A percentile compares a stretch with the other conserved stretches of the same genome.
Evolutionary conservation across 495 filamentous ascomycete genomes (phyloP).

Genomic region (Penicillium taxi): DNA sequence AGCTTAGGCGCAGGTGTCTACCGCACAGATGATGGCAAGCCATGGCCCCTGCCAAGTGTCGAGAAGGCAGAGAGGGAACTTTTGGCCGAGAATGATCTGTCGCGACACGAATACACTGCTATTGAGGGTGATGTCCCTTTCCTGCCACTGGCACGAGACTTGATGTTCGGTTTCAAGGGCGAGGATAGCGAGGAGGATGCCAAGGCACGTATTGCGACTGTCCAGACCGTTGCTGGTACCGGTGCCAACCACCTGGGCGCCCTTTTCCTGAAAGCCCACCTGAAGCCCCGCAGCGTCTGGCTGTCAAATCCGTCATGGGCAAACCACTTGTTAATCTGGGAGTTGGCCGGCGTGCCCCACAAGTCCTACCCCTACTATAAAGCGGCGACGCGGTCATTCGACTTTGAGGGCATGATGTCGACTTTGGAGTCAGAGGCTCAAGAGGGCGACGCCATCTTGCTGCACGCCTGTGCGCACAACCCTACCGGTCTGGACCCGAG

Average conservation of each 20-base stretch:
- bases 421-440: conserved; percentile 35
- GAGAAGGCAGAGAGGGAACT: conserved; percentile 37
- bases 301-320: conserved; percentile 44
- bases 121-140: conserved; percentile 42
- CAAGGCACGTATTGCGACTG: conserved; percentile 35
- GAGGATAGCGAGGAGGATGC: conserved; percentile 20
- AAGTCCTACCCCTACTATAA: conserved; percentile 46
- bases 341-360: conserved; percentile 34
- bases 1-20: conserved; percentile 44
- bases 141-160: conserved; percentile 34
- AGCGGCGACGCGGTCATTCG: conserved; percentile 35
- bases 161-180: conserved; percentile 41
- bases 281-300: conserved; percentile 41
- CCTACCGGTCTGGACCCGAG: conserved; percentile 47
- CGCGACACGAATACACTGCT: conserved; percentile 42
- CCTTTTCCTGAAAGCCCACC: conserved; percentile 62
- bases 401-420: conserved; percentile 42
- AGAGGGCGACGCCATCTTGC: conserved; percentile 38
- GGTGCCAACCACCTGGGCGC: conserved; percentile 85
- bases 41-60: conserved; percentile 44
- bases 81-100: conserved; percentile 29
- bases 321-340: conserved; percentile 44
- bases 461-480: conserved; percentile 51
- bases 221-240: conserved; percentile 85
- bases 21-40: conserved; percentile 46